Evolutionary conservation across 371 early-diverging fungal species (phyloP).

Genomic region (Haplosporangium sp.): DNA sequence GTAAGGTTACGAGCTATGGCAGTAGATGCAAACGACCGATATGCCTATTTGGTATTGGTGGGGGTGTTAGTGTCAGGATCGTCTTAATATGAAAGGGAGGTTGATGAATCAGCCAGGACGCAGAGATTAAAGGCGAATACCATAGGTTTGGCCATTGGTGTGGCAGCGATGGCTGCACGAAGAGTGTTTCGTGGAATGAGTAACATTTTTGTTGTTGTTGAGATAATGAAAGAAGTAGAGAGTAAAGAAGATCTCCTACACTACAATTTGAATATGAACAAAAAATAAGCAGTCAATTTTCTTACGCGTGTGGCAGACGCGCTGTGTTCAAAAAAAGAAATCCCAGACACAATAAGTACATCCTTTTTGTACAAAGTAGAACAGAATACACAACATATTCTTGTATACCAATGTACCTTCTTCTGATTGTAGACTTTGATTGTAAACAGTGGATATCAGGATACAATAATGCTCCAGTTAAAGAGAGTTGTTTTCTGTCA

Average conservation of each 20-base stretch:
- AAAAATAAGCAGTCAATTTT: background rate
- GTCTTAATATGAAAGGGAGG: background rate
- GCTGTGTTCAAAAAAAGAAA: background rate
- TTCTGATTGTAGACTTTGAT: too few relatives aligned
- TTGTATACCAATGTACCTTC: too few relatives aligned
- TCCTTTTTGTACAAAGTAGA: too few relatives aligned
- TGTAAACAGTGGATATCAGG: too few relatives aligned
- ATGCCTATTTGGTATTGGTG: conserved; percentile 5
- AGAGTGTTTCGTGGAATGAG: conserved; percentile 26
- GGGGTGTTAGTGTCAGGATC: background rate
- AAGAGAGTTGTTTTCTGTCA: too few relatives aligned
- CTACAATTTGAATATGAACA: background rate
- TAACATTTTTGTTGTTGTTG: conserved; percentile 12
- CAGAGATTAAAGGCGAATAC: conserved; percentile 5
- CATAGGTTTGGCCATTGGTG: conserved; percentile 30
- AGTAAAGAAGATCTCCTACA: background rate
- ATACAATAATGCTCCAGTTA: too few relatives aligned
- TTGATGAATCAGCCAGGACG: background rate
- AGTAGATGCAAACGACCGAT: conserved; percentile 40
- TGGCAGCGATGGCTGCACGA: conserved; percentile 27
- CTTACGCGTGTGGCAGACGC: too few relatives aligned
- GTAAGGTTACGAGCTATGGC: conserved; percentile 51
- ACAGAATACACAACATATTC: too few relatives aligned
- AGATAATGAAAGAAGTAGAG: conserved; percentile 1
- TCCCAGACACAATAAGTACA: too few relatives aligned